phyloP scores from a whole-genome alignment of 2,329 filamentous ascomycete species.

The Exophiala sideris region DNA sequence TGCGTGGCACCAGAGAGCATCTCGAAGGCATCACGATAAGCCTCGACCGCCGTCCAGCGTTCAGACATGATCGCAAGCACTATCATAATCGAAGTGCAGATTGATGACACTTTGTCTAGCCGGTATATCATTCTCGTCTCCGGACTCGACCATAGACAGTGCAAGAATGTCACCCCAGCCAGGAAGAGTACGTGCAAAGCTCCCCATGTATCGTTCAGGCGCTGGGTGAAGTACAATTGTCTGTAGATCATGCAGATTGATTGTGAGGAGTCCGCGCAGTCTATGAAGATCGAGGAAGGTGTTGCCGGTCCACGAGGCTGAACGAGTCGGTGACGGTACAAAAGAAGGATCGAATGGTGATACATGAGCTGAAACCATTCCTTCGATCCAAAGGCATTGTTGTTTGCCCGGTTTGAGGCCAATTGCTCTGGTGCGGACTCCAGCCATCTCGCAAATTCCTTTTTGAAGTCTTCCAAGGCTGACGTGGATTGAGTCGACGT shows the following conservation, averaged over 20 bases:
- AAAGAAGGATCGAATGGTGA: slow-evolving; percentile 38
- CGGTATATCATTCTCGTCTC: background rate
- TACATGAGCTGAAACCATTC: slow-evolving; percentile 42
- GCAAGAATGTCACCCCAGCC: slow-evolving; percentile 13
- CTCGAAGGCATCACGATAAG: slow-evolving; percentile 17
- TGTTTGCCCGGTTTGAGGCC: slow-evolving; percentile 26
- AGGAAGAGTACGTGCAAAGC: slow-evolving; percentile 15
- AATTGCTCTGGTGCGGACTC: slow-evolving; percentile 21
- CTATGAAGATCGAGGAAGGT: background rate
- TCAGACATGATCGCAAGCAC: slow-evolving; percentile 17
- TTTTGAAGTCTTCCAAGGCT: slow-evolving; percentile 21
- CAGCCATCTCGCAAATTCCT: slow-evolving; percentile 30
- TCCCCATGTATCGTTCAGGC: slow-evolving; percentile 13
- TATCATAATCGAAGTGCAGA: slow-evolving; percentile 10
- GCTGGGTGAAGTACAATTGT: slow-evolving; percentile 6
- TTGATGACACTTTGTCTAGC: slow-evolving; percentile 1
- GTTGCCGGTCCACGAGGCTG: background rate
- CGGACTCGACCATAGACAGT: slow-evolving; percentile 13
- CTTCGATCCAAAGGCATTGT: slow-evolving; percentile 33
- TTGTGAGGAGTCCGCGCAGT: slow-evolving; percentile 7
- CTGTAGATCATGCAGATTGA: slow-evolving; percentile 6
- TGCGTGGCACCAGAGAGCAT: slow-evolving; percentile 6
- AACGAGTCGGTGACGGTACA: slow-evolving; percentile 33
- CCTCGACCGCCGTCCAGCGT: slow-evolving; percentile 7
- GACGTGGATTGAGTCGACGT: slow-evolving; percentile 19